Conservation (phyloP, 140 eudicot genomes). For the Oenanthe javanica region DNA sequence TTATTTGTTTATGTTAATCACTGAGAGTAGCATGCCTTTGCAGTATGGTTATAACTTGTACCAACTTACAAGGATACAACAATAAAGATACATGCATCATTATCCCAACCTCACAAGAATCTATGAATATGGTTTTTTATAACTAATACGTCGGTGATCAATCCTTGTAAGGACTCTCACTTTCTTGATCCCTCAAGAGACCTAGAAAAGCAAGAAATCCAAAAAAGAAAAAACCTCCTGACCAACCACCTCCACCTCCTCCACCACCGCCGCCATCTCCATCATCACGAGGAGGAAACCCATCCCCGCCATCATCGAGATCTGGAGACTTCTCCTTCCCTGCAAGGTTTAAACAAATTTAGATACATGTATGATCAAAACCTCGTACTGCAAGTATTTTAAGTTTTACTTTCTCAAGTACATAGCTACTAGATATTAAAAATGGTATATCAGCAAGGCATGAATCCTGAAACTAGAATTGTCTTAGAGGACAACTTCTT, state of each 20-base stretch:
- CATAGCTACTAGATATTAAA: not conserved
- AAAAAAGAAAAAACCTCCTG: constrained; percentile 84
- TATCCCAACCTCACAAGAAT: not conserved
- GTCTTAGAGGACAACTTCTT: not conserved
- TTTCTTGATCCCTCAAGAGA: constrained; percentile 59
- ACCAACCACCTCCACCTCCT: constrained; percentile 68
- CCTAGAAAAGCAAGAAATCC: constrained; percentile 78
- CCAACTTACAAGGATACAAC: not conserved
- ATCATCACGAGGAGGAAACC: constrained; percentile 89
- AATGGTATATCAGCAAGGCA: not conserved
- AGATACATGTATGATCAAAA: too few relatives aligned
- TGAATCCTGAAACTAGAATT: not conserved
- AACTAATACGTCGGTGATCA: not conserved
- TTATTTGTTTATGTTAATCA: too few relatives aligned
- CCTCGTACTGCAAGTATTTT: too few relatives aligned
- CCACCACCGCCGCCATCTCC: constrained; percentile 76
- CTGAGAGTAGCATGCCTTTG: too few relatives aligned
- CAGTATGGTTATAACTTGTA: not conserved
- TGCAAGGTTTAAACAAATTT: constrained; percentile 18
- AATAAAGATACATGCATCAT: not conserved
- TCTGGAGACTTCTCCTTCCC: constrained; percentile 92
- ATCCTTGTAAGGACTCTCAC: constrained; percentile 28
- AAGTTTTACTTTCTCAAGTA: not conserved
- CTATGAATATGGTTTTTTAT: not conserved
- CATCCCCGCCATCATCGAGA: constrained; percentile 79